Evolutionary conservation across 1,284 basidiomycete genomes (phyloP), one percentile per base, ranked within the genome.

Genomic region (Heliocybe sulcata): DNA sequence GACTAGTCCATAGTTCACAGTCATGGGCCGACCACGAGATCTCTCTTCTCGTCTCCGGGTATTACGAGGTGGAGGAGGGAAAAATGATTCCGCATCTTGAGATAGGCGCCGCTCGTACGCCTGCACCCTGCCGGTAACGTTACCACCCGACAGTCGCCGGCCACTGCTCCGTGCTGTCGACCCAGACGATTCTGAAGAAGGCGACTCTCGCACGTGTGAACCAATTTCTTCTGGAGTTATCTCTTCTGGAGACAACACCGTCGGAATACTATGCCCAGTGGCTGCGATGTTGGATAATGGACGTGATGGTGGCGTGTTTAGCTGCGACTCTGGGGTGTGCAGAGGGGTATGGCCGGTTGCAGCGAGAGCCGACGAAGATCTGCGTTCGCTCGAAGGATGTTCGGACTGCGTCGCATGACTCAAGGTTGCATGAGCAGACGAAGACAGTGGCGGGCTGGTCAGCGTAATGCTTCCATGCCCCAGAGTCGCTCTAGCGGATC

Each of bases 1-100:
- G 31, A 76, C 79, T 35, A 85, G 71, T 14, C 81, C 80, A 64
- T 83, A 84, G 54, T 76, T 70, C 19, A 77, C 67, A 25, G 64
- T 62, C 35, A 57, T 53, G 61, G 59, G 62, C 55, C 68, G 66
- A 60, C 67, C 61, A 59, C 61, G 55, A 60, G 64, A 55, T 55
- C 66, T 58, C 54, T 69, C 71, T 59, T 65, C 64, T 29, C 58
- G 60, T 25, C 66, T 61, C 60, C 64, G 66, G 51, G 72, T 70
- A 58, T 72, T 72, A 35, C 66, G 63, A 25, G 64, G 67, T 3
- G 61, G 56, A 3, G 69, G 65, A 35, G 64, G 57, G 31, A 50
- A 53, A 53, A 52, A 56, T n/a, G 55, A 14, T 52, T 26, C 22
- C 63, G 58, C 48, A 55, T 68, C 71, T 58, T 69, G 63, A 14